Conservation (phyloP, 2,329 filamentous ascomycete genomes). For the Penicillium hesseltinei region DNA sequence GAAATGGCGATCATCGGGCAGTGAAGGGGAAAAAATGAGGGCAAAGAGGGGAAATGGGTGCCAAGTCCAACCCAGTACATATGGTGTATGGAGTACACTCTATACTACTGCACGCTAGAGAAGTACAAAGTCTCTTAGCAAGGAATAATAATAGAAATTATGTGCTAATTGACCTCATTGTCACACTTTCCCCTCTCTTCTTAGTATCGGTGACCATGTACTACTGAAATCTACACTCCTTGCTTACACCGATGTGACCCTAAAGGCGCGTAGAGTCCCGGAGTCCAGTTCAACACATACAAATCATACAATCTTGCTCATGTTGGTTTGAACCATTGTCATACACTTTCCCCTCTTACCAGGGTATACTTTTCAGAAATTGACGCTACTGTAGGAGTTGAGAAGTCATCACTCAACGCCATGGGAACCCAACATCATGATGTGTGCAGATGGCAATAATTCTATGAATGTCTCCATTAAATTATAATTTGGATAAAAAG, state of each 20-base stretch:
- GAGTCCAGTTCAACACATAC: neutral
- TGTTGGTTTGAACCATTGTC: neutral
- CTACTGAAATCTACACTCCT: neutral
- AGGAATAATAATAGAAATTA: constrained; percentile 1
- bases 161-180: constrained; percentile 8
- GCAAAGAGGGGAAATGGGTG: constrained; percentile 1
- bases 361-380: neutral
- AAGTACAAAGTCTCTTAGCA: neutral
- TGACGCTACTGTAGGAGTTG: neutral
- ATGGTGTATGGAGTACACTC: neutral
- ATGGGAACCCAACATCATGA: neutral
- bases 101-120: constrained; percentile 5
- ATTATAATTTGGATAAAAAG: neutral
- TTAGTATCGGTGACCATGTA: neutral
- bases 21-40: neutral
- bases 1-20: neutral
- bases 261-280: neutral
- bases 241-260: neutral
- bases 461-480: neutral
- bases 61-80: neutral
- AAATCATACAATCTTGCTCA: neutral
- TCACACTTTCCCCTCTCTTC: neutral
- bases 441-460: neutral
- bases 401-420: neutral
- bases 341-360: neutral